Conservation (phyloP, 2,329 filamentous ascomycete genomes). For the Ophiocordyceps australis region DNA sequence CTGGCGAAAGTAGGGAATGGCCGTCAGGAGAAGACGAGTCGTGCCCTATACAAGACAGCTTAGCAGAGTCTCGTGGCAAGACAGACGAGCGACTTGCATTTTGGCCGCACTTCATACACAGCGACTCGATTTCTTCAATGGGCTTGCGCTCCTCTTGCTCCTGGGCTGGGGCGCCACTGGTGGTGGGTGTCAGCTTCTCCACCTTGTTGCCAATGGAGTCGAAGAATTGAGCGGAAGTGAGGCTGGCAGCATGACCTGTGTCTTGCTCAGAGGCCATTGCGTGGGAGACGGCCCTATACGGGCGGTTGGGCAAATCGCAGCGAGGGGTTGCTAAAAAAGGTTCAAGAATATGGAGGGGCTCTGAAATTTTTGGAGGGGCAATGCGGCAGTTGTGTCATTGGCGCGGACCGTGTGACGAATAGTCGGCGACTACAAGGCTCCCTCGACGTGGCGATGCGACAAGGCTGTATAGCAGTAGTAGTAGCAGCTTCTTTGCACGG, state of each 20-base stretch:
- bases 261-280: constrained; percentile 23
- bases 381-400: constrained; percentile 4
- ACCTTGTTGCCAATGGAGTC: constrained; percentile 44
- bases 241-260: constrained; percentile 14
- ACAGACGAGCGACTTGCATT: constrained; percentile 34
- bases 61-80: neutral
- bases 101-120: constrained; percentile 75
- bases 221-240: constrained; percentile 34
- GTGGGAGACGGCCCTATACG: too few relatives aligned
- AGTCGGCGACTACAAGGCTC: constrained; percentile 3
- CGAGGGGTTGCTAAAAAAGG: neutral
- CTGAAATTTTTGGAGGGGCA: constrained; percentile 7
- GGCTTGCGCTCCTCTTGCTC: constrained; percentile 30
- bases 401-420: neutral
- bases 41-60: constrained; percentile 37
- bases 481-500: constrained; percentile 1
- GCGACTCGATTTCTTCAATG: constrained; percentile 55
- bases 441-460: too few relatives aligned
- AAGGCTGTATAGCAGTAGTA: too few relatives aligned
- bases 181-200: constrained; percentile 25
- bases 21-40: constrained; percentile 74
- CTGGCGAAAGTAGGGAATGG: constrained; percentile 94
- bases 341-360: constrained; percentile 7
- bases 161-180: constrained; percentile 13
- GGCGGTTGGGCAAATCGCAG: neutral